Base-by-base conservation (phyloP, 306 rosid species). In the Quercus wislizeni region DNA sequence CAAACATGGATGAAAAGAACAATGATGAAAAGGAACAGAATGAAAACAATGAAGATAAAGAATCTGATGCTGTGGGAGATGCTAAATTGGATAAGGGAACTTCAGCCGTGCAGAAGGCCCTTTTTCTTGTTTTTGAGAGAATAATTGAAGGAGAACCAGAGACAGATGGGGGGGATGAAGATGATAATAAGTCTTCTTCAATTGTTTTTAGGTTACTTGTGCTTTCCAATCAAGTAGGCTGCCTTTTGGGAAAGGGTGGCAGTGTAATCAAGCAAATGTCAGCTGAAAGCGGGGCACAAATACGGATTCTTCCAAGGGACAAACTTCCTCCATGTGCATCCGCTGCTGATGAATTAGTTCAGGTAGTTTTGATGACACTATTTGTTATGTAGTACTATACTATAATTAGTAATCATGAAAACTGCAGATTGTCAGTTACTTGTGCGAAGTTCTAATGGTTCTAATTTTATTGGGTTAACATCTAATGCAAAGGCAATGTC, bases 161-260 rank as follows among this genome's bases (percentile, higher is more conserved):
- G 76, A 33, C 59, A 28, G 84, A 80, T 35, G 93, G 78, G 63
- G 89, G 71, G 14, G 89, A 81, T 30, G 90, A 81, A 74, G 91
- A 91, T 73, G 62, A 72, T 55, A 77, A 76, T 21, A 86, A 78
- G 77, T 23, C 85, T 65, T 86, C 88, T 23, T 73, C 85, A 21
- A 55, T 79, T 77, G 83, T 81, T 82, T 80, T 92, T 41, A 90
- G 97, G 84, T 73, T 96, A 67, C 91, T 93, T 6, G 90, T 96
- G 74, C 87, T 89, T 69, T 90, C 97, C 23, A 83, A 74, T 79
- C 97, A 96, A 84, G 92, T 92, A 70, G 99, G 99, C 15, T 95
- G 98, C 89, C 57, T 95, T 74, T 73, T 95, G 80, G 98, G 99
- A 28, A 95, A 89, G 81, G 98, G 96, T 84, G 99, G 99, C 58